Evolutionary conservation across 2,329 filamentous ascomycete genomes (phyloP).

Genomic region (Pleurostoma richardsiae): DNA sequence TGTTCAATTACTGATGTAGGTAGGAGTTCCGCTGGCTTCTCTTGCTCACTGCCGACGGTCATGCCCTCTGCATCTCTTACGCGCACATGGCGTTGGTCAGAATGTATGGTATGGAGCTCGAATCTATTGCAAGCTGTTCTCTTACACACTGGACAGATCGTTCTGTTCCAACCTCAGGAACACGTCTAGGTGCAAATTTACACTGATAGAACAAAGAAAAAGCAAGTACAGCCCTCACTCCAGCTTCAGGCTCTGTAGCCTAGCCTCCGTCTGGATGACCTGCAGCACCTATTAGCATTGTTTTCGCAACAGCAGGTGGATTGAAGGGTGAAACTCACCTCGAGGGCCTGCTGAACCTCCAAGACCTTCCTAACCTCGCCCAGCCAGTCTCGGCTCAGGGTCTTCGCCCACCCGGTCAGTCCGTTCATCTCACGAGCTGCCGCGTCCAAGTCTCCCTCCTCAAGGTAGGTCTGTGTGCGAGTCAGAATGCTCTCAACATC

Average conservation of each 20-base stretch:
- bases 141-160: no score
- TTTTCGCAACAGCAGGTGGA: not conserved
- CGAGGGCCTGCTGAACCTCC: slow-evolving; percentile 92
- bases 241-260: slow-evolving; percentile 80
- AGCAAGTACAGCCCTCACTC: slow-evolving; percentile 44
- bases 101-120: no score
- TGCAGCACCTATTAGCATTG: slow-evolving; percentile 31
- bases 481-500: slow-evolving; percentile 94
- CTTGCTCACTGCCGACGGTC: no score
- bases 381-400: slow-evolving; percentile 90
- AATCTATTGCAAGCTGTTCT: no score
- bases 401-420: slow-evolving; percentile 90
- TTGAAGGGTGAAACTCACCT: slow-evolving; percentile 58
- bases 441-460: slow-evolving; percentile 87
- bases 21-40: no score
- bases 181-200: not conserved
- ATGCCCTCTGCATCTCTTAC: no score
- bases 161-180: not conserved
- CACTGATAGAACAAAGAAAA: not conserved
- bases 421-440: slow-evolving; percentile 95
- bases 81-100: no score
- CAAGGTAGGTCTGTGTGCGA: slow-evolving; percentile 81
- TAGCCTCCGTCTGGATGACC: slow-evolving; percentile 87
- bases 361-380: slow-evolving; percentile 84
- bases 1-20: no score